Conservation (phyloP, 2,329 filamentous ascomycete genomes). For the Ophiostoma ulmi region DNA sequence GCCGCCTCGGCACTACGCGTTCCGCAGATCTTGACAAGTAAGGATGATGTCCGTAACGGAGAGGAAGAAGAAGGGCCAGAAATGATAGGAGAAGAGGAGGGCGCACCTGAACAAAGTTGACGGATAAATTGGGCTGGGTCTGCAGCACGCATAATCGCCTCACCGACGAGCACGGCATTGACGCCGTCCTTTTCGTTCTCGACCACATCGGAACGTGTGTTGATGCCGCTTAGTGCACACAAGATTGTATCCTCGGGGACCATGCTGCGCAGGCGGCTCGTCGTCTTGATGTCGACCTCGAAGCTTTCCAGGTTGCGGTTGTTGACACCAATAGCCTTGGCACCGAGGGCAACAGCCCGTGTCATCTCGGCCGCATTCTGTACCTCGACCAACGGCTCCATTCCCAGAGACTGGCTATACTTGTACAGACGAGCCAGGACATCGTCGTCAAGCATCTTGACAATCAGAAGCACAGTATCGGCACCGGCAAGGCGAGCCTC, state of each 20-base stretch:
- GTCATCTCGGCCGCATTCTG: slow-evolving; percentile 93
- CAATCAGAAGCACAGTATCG: slow-evolving; percentile 86
- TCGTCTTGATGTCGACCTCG: slow-evolving; percentile 91
- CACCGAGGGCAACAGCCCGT: slow-evolving; percentile 75
- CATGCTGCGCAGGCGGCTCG: slow-evolving; percentile 78
- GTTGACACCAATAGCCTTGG: slow-evolving; percentile 93
- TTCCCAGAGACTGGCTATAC: slow-evolving; percentile 84
- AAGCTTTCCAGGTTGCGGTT: slow-evolving; percentile 96
- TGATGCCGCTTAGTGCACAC: slow-evolving; percentile 91
- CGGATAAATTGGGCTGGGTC: slow-evolving; percentile 79
- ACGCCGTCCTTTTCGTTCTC: slow-evolving; percentile 86
- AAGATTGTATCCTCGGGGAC: slow-evolving; percentile 82
- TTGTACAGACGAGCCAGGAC: slow-evolving; percentile 73
- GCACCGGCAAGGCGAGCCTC: slow-evolving; percentile 82
- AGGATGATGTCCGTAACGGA: slow-evolving; percentile 38
- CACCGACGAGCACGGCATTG: slow-evolving; percentile 87
- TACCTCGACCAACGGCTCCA: slow-evolving; percentile 97
- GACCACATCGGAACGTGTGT: slow-evolving; percentile 78
- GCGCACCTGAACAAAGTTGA: slow-evolving; percentile 64
- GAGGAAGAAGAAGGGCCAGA: slow-evolving; percentile 14
- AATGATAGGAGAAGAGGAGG: slow-evolving; percentile 20
- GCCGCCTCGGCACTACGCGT: slow-evolving; percentile 80
- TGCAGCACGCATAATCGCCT: slow-evolving; percentile 88
- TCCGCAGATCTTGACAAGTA: slow-evolving; percentile 92
- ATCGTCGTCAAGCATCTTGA: slow-evolving; percentile 87